Conservation (phyloP, 495 filamentous ascomycete species). For the Hypoxylon perforatum region DNA sequence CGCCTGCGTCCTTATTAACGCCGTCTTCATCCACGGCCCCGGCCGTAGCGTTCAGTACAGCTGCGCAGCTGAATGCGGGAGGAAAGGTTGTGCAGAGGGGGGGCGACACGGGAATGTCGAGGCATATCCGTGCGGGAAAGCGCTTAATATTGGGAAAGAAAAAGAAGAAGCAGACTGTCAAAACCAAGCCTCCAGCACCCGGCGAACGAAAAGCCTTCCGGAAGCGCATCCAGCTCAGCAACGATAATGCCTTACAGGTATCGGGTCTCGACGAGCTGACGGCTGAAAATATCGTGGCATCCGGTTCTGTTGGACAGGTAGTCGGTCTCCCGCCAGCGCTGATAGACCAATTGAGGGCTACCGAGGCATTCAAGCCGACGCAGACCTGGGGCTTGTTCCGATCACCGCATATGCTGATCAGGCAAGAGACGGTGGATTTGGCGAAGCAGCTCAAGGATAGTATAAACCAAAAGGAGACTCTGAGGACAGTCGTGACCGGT, state of each 20-base stretch:
- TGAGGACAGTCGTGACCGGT: slow-evolving; percentile 78
- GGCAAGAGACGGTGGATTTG: slow-evolving; percentile 78
- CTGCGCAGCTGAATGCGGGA: slow-evolving; percentile 49
- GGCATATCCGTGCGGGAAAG: slow-evolving; percentile 49
- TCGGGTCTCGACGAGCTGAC: slow-evolving; percentile 70
- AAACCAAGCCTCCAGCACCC: slow-evolving; percentile 64
- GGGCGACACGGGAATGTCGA: slow-evolving; percentile 3
- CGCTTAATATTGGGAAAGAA: slow-evolving; percentile 60
- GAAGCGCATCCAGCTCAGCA: slow-evolving; percentile 90
- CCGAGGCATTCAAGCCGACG: slow-evolving; percentile 89
- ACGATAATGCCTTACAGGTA: slow-evolving; percentile 88
- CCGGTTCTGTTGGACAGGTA: slow-evolving; percentile 69
- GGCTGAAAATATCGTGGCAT: slow-evolving; percentile 63
- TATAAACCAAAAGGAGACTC: slow-evolving; percentile 65
- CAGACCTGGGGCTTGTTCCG: slow-evolving; percentile 91
- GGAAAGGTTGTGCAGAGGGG: slow-evolving; percentile 44
- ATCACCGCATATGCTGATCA: slow-evolving; percentile 78
- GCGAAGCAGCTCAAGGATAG: slow-evolving; percentile 66
- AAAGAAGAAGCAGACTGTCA: slow-evolving; percentile 55
- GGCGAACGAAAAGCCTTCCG: slow-evolving; percentile 89
- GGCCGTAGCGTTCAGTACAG: slow-evolving; percentile 51
- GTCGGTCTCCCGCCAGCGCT: slow-evolving; percentile 73
- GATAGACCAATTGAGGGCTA: slow-evolving; percentile 80
- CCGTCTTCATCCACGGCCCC: slow-evolving; percentile 56
- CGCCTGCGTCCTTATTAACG: slow-evolving; percentile 44